Conservation (phyloP, 257 asterid species). For the Plantago elongata region DNA sequence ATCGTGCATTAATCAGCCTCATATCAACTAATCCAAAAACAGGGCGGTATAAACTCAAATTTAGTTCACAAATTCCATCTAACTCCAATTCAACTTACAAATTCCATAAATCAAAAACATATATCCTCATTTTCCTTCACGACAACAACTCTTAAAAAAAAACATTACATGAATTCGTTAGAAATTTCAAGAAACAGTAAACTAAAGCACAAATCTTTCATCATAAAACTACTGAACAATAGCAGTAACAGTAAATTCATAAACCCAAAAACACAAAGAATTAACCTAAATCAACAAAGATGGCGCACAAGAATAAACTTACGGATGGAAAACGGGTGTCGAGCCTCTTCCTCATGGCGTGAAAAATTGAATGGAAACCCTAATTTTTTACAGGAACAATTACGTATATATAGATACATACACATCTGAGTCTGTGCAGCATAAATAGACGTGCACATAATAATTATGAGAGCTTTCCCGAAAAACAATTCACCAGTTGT, state of each 20-base stretch:
- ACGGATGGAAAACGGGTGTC: slow-evolving; percentile 86
- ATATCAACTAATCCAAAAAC: too few species aligned
- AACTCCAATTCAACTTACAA: too few species aligned
- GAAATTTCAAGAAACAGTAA: background rate
- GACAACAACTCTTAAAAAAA: background rate
- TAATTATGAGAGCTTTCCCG: too few species aligned
- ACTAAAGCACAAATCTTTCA: too few species aligned
- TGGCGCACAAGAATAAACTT: slow-evolving; percentile 13
- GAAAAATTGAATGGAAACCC: slow-evolving; percentile 31
- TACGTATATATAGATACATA: background rate
- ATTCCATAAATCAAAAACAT: too few species aligned
- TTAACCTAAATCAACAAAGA: background rate
- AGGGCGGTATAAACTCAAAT: too few species aligned
- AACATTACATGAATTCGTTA: too few species aligned
- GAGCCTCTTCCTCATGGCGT: slow-evolving; percentile 70
- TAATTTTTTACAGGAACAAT: slow-evolving; percentile 6
- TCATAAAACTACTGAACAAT: background rate
- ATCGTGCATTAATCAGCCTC: too few species aligned
- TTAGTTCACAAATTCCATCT: too few species aligned
- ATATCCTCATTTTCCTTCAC: background rate
- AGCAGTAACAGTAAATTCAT: background rate
- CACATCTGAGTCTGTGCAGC: background rate
- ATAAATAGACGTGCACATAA: too few species aligned
- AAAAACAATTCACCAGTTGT: slow-evolving; percentile 16
- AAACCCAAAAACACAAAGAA: background rate